A percentile compares a stretch with the other conserved stretches of the same genome.
Conservation (phyloP, 805 yeast species). For the Saturnispora galanensis region DNA sequence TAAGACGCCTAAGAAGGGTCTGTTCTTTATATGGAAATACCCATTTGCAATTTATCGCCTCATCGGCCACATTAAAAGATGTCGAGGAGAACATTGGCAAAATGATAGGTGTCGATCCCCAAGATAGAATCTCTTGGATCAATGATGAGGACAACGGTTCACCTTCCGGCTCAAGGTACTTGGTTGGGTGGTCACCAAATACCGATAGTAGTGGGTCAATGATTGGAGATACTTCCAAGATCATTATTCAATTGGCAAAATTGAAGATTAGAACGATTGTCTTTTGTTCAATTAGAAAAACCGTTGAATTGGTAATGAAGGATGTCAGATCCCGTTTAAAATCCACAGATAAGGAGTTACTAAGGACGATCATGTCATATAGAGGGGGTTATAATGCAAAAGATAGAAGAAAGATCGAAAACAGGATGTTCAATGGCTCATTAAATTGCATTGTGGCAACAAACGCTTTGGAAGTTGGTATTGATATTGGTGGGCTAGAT, state of each 20-base stretch:
- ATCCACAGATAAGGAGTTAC: conserved; percentile 32
- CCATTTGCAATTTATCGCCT: conserved; percentile 62
- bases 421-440: conserved; percentile 81
- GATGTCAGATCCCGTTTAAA: conserved; percentile 55
- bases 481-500: conserved; percentile 88
- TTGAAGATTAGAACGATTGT: conserved; percentile 72
- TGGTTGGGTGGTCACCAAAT: conserved; percentile 84
- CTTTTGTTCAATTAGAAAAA: conserved; percentile 77
- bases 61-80: conserved; percentile 84
- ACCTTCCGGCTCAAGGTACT: conserved; percentile 67
- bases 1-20: conserved; percentile 69
- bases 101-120: conserved; percentile 53
- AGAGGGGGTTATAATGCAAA: conserved; percentile 88
- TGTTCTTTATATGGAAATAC: conserved; percentile 43
- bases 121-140: conserved; percentile 43
- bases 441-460: conserved; percentile 86
- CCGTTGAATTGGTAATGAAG: conserved; percentile 82
- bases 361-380: conserved; percentile 76
- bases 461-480: conserved; percentile 90
- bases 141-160: conserved; percentile 64
- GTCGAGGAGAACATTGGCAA: conserved; percentile 66
- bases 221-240: conserved; percentile 64
- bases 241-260: conserved; percentile 56
- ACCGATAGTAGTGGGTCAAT: conserved; percentile 51
- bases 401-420: conserved; percentile 82